Evolutionary conservation across 495 filamentous ascomycete species (phyloP).

Genomic region (Aspergillus sclerotioniger): DNA sequence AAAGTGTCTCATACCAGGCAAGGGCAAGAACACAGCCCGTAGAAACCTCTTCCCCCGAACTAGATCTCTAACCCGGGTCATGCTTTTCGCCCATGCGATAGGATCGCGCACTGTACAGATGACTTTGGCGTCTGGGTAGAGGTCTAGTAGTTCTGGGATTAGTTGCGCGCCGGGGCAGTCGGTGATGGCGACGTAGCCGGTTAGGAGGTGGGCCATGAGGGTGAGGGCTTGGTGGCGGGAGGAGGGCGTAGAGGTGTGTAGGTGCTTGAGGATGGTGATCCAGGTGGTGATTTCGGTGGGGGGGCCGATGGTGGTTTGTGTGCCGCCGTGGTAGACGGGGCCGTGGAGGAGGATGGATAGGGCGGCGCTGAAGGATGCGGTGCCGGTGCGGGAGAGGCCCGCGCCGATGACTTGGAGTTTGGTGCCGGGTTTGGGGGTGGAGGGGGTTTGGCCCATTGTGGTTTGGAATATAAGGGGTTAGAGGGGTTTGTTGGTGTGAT

Average conservation of each 20-base stretch:
- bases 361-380: slow-evolving; percentile 47
- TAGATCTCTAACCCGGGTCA: slow-evolving; percentile 13
- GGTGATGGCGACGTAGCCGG: slow-evolving; percentile 56
- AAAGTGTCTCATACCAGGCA: slow-evolving; percentile 28
- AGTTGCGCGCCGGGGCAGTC: slow-evolving; percentile 29
- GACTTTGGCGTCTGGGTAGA: slow-evolving; percentile 32
- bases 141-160: slow-evolving; percentile 25
- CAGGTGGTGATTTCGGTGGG: slow-evolving; percentile 22
- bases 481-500: neutral
- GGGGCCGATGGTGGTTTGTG: slow-evolving; percentile 24
- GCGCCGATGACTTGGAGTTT: slow-evolving; percentile 49
- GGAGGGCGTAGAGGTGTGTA: slow-evolving; percentile 6
- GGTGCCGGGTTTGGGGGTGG: slow-evolving; percentile 15
- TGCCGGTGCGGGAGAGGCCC: slow-evolving; percentile 51
- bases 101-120: slow-evolving; percentile 29
- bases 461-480: neutral
- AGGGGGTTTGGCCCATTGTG: slow-evolving; percentile 23
- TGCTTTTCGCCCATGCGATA: slow-evolving; percentile 23
- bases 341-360: slow-evolving; percentile 41
- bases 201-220: slow-evolving; percentile 69
- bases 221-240: slow-evolving; percentile 60
- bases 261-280: slow-evolving; percentile 21
- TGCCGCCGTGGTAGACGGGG: slow-evolving; percentile 28
- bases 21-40: slow-evolving; percentile 20
- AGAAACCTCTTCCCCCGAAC: slow-evolving; percentile 21